Base-by-base conservation (phyloP, 163 green algal genomes). In the Trebouxiophyceae sp. region DNA sequence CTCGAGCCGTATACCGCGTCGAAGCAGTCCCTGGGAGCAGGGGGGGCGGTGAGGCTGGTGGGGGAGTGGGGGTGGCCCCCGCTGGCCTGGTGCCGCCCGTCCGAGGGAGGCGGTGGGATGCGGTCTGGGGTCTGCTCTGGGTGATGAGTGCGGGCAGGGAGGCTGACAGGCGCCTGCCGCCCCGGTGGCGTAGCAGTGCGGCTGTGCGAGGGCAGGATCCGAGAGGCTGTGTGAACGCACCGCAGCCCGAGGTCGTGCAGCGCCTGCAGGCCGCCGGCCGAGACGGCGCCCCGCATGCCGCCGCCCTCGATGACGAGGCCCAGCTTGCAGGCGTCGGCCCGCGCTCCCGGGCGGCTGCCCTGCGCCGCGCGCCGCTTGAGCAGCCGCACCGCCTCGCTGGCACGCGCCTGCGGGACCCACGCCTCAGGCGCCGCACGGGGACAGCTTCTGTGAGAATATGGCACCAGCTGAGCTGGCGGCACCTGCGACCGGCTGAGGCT, bases 1-100 rank as follows among this genome's bases (percentile, higher is more conserved):
- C 70, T 84, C 12, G 73, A 77, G 34, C 90, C 90, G 71, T 97
- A 97, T 33, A 93, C 82, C 0, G 77, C 82, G 70, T 97, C 90
- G 74, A 97, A 96, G 1, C 45, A 71, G 54, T 89, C 65, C 22
- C 66, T 77, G 70, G 60, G n/a, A n/a, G n/a, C n/a, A n/a, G n/a
- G n/a, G 60, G 7, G 31, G 34, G 3, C 24, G 26, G 6, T 62
- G 12, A 24, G 33, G 2, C 3, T 5, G 8, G 33, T 32, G 16
- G 24, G 32, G 16, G 19, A 16, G 16, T 31, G 23, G 50, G 56
- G 28, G 39, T 6, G 28, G 29, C 56, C 22, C 12, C 2, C 4
- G 56, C 27, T 44, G 54, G 54, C 54, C 24, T 59, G 54, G n/a
- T n/a, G n/a, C n/a, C n/a, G n/a, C n/a, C n/a, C n/a, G n/a, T n/a